Evolutionary conservation across 768 basidiomycete species (phyloP), one percentile per base, ranked within the genome.

Genomic region (Suillus variegatus): DNA sequence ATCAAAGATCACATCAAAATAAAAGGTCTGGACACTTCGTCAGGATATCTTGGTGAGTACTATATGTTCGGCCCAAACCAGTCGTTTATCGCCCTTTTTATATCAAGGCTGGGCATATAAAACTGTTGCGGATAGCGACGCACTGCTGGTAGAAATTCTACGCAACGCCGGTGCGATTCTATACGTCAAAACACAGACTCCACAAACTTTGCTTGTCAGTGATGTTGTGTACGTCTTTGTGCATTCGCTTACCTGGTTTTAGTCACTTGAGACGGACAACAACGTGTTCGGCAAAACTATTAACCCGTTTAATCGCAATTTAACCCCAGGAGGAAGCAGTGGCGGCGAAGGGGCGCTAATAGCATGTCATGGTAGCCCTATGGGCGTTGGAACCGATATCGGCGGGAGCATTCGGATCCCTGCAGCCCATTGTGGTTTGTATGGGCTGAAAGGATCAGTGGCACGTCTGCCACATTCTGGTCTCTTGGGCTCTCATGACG

Each of bases 281-380:
- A 84, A 86, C 58, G 60, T 76, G 20, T 78, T 75, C 64, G 95
- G 94, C 0, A 81, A 85, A 25, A 85, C 90, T 1, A 75, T 81
- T 20, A 95, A 95, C 72, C 95, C 95, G 0, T 82, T 80, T 75
- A 86, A 86, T 72, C 78, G 79, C 57, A 72, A 71, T 1, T 69
- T 81, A 44, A 81, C 80, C 32, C 69, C 76, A 16, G 83, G 83
- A 44, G 83, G 84, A 28, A 84, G 82, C 60, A 82, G 81, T 38
- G 83, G 83, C 43, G 83, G 83, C 38, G 83, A 85, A 67, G 75
- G 78, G 38, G 82, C 84, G 6, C 70, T 85, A 14, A 72, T 85
- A 51, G 80, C 82, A 38, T 72, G 78, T 36, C 76, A 77, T 22
- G 84, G 83, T 64, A 77, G 79, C 43, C 75, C 80, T 72, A 44